These are phyloP conservation scores for Castanopsis chinensis DNA, from an alignment of 306 rosid genomes.

Conservation along the genomic window DNA sequence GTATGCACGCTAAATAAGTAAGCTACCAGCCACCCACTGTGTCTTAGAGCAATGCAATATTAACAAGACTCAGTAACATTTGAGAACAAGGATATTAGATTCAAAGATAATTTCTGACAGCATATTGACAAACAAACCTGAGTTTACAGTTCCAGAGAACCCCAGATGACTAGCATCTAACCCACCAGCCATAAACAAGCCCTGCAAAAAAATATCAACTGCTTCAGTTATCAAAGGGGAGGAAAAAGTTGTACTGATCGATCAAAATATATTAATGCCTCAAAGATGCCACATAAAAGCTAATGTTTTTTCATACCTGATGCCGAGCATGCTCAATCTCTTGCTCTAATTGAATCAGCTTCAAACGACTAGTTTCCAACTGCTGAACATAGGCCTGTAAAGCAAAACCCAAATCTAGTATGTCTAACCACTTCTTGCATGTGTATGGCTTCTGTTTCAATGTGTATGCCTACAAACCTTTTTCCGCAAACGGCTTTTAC, in stretches of 20 bases:
- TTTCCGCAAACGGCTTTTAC: constrained; percentile 87
- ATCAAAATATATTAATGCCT: constrained; percentile 7
- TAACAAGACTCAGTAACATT: constrained; percentile 6
- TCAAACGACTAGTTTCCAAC: constrained; percentile 85
- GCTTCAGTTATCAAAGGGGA: constrained; percentile 17
- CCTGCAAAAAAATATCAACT: constrained; percentile 50
- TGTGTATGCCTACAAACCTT: constrained; percentile 55
- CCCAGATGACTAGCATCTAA: constrained; percentile 50
- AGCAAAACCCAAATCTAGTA: constrained; percentile 23
- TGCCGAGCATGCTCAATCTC: constrained; percentile 71
- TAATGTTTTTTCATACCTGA: constrained; percentile 52
- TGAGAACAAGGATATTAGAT: neutral
- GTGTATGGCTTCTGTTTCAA: constrained; percentile 13
- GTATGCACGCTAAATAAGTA: neutral
- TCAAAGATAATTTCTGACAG: constrained; percentile 16
- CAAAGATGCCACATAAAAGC: constrained; percentile 19
- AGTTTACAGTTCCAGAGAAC: constrained; percentile 48
- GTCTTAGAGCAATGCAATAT: constrained; percentile 1
- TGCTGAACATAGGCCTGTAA: constrained; percentile 86
- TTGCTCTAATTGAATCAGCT: constrained; percentile 73
- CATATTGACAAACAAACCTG: constrained; percentile 56
- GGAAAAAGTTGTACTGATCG: neutral
- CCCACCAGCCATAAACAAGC: constrained; percentile 51
- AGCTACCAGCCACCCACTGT: neutral
- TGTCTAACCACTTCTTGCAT: constrained; percentile 16